Evolutionary conservation across 768 basidiomycete species (phyloP), one percentile per base, ranked within the genome.

Genomic region (Naganishia onofrii): DNA sequence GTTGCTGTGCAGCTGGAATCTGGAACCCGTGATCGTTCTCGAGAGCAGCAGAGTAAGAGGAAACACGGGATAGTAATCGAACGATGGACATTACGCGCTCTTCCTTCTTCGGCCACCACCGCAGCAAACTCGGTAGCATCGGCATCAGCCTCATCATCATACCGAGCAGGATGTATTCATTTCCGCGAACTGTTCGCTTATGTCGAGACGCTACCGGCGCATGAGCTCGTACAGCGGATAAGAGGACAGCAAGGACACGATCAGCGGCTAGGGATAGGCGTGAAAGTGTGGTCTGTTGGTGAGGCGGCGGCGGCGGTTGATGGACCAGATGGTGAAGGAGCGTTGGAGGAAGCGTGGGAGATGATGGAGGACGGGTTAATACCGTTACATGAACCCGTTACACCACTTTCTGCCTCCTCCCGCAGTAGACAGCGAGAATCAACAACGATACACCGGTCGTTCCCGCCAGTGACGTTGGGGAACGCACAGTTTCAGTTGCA

Each of bases 251-350:
- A 26, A 52, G 29, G 71, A 76, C 0, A 72, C 71, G 28, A 77
- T 76, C 42, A 76, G 71, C 34, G 76, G 23, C 73, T 80, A 0
- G 69, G 73, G 28, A 69, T 80, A 15, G 79, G 79, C 5, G 71
- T 80, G 52, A 80, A 80, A 72, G 72, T 80, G 12, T 80, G 79
- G 79, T 73, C 70, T 26, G 75, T 76, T 9, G 79, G n/a, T n/a
- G n/a, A n/a, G n/a, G n/a, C n/a, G n/a, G n/a, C n/a, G n/a, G n/a
- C n/a, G 79, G 64, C 77, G 70, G 21, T 56, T 38, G 29, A 60
- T 55, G n/a, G 70, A 15, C 13, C n/a, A n/a, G 42, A 70, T 42
- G 26, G 23, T 28, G 60, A 31, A 21, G 56, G 70, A 23, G 77
- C 71, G 31, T 55, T 79, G 1, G 70, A 68, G n/a, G 73, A 76